Evolutionary conservation across 1,284 basidiomycete genomes (phyloP), one percentile per base, ranked within the genome.

Genomic region (Psilocybe mexicana): DNA sequence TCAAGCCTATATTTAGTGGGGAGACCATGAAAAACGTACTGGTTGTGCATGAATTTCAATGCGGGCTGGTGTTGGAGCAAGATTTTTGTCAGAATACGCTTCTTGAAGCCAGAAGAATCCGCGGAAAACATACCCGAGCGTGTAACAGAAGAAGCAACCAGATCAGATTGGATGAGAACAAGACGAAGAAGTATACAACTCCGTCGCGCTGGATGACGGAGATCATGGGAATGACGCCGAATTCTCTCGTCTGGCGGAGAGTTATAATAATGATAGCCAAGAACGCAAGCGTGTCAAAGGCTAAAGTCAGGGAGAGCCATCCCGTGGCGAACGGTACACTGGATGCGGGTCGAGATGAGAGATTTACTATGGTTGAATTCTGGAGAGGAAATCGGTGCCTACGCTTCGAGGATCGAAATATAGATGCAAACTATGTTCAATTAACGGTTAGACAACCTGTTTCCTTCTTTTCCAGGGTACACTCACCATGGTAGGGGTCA

Each of bases 261-360:
- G 55, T 52, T 11, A 57, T 43, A 24, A 38, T n/a, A 8, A 57
- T 51, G 23, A 57, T 57, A 4, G 55, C 42, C 48, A 57, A n/a
- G 33, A 57, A 57, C 2, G 26, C 55, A 7, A 57, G 28, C 24
- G 43, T 43, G 36, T 57, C 55, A 28, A 57, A 57, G 18, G 49
- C 48, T 23, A 57, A 18, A 6, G 11, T 12, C 38, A 40, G n/a
- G n/a, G 12, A 40, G 6, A 40, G 14, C 38, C 38, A 40, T n/a
- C 12, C 38, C 14, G 10, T n/a, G n/a, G 38, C 38, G n/a, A 6
- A 40, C 11, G 10, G 10, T 40, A 14, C 7, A 40, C 38, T 40
- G 11, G 4, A 40, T 40, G 38, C 2, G 14, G 14, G 38, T 6
- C 8, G 30, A 33, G n/a, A 40, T 40, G 12, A 40, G 38, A 40